A percentile compares a stretch with the other conserved stretches of the same genome.
phyloP scores from a whole-genome alignment of 1,284 basidiomycete species.

The Rhodofomes roseus region DNA sequence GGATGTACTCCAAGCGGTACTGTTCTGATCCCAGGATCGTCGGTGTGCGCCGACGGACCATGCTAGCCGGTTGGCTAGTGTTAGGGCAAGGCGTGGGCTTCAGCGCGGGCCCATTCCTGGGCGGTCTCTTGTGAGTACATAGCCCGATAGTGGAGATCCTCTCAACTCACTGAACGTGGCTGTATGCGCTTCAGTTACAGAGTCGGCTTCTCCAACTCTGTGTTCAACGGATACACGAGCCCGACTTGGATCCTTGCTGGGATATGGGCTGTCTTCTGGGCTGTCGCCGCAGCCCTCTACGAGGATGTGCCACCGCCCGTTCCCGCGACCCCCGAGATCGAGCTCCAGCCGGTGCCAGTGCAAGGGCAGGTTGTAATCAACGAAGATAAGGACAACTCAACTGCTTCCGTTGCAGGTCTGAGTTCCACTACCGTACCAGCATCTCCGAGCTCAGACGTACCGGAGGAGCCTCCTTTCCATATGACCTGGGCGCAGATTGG shows the following conservation, averaged over 20 bases:
- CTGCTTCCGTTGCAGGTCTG: not conserved
- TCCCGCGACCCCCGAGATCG: constrained; percentile 5
- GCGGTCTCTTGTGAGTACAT: constrained; percentile 45
- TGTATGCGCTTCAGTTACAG: constrained; percentile 19
- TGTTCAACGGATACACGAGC: constrained; percentile 64
- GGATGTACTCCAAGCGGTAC: constrained; percentile 55
- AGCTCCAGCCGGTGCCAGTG: constrained; percentile 7
- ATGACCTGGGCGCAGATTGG: constrained; percentile 35
- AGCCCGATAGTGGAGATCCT: not conserved
- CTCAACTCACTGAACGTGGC: not conserved
- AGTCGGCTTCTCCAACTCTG: constrained; percentile 24
- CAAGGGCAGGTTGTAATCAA: constrained; percentile 6
- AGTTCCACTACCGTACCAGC: not conserved
- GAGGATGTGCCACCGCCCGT: constrained; percentile 41
- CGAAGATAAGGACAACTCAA: not conserved
- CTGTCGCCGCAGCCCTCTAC: constrained; percentile 39
- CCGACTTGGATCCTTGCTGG: constrained; percentile 65
- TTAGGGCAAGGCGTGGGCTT: constrained; percentile 63
- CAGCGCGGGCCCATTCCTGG: constrained; percentile 62
- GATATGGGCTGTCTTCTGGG: constrained; percentile 52
- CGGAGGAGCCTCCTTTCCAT: not conserved
- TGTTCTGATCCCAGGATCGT: constrained; percentile 66
- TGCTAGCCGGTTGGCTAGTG: constrained; percentile 60
- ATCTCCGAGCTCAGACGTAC: not conserved
- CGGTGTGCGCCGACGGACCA: constrained; percentile 59